Base-by-base conservation (phyloP, 108 stramenopile genomes). In the Skeletonema potamos region DNA sequence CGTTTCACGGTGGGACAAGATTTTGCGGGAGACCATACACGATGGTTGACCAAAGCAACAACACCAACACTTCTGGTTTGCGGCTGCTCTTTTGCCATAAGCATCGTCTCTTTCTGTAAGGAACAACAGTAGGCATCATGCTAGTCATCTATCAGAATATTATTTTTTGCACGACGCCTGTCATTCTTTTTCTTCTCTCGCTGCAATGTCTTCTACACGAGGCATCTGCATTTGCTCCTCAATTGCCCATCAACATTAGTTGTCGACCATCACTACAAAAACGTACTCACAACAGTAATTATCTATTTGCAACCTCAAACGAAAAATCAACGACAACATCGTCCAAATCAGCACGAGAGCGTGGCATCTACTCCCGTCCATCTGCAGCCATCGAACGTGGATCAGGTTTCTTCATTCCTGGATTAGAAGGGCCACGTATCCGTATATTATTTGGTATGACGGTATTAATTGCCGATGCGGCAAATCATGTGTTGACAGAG, bases 361-460 rank as follows among this genome's bases (percentile, higher is more conserved):
- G 70, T 54, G 94, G 94, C 27, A 91, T 94, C 60, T 97, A 97
- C 69, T 74, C 88, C 6, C 89, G 97, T 18, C 97, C 97, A 8
- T 95, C 95, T 11, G 95, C 91, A 27, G 97, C 95, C 39, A 94
- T 98, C 66, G 97, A 98, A 82, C 68, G 84, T 24, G 96, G 97
- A 20, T 96, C 95, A 4, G 97, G 97, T 0, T 98, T 98, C 75
- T 98, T 95, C 73, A 77, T 98, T 13, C 97, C 97, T 2, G 97
- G 97, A n/a, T 68, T 98, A 41, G 94, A 98, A 72, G 97, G 97
- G 24, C 80, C 90, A 10, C 85, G 84, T 70, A 86, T 94, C n/a
- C 81, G 92, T 56, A 48, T 91, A 12, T 56, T 89, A 6, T 82
- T 89, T 46, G 92, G 90, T 2, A 37, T 78, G 11, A 66, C 88